These are phyloP conservation scores for Hyphodiscus hymeniophilus DNA, from an alignment of 495 filamentous ascomycete species.

Conservation along the genomic window DNA sequence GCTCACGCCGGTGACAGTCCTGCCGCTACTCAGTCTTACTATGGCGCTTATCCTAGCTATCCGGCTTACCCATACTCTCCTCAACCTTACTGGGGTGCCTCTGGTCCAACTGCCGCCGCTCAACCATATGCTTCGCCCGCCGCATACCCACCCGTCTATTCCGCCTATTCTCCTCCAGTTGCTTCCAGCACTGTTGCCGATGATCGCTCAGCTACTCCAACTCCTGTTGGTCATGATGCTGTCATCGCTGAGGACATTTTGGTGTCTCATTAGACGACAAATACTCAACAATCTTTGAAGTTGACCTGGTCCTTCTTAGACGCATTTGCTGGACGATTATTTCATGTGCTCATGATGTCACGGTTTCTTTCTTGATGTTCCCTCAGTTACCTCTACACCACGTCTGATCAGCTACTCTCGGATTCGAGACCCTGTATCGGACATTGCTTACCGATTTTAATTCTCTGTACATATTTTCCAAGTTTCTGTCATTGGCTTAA, in stretches of 20 bases:
- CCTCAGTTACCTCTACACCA: not conserved
- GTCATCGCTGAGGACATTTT: slow-evolving; percentile 1
- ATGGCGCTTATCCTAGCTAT: not conserved
- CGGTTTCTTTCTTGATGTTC: not conserved
- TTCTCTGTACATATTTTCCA: not conserved
- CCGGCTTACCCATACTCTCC: not conserved
- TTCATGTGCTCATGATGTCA: no score
- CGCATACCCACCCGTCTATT: not conserved
- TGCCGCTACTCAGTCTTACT: not conserved
- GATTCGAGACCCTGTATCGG: no score
- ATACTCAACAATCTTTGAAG: not conserved
- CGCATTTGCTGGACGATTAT: no score
- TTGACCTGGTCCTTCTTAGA: no score
- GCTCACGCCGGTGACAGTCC: not conserved
- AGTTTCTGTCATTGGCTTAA: not conserved
- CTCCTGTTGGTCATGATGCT: slow-evolving; percentile 5
- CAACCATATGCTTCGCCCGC: not conserved
- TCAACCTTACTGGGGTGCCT: not conserved
- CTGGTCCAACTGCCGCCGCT: not conserved
- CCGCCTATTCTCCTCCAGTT: not conserved
- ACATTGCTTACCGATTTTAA: no score
- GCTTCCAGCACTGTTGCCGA: slow-evolving; percentile 1
- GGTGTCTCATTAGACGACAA: not conserved
- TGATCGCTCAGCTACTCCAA: slow-evolving; percentile 17
- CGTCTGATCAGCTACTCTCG: no score